A percentile compares a stretch with the other conserved stretches of the same genome.
These are phyloP conservation scores for Mycosphaerella sp. DNA, from an alignment of 2,329 filamentous ascomycete genomes.

Conservation along the genomic window DNA sequence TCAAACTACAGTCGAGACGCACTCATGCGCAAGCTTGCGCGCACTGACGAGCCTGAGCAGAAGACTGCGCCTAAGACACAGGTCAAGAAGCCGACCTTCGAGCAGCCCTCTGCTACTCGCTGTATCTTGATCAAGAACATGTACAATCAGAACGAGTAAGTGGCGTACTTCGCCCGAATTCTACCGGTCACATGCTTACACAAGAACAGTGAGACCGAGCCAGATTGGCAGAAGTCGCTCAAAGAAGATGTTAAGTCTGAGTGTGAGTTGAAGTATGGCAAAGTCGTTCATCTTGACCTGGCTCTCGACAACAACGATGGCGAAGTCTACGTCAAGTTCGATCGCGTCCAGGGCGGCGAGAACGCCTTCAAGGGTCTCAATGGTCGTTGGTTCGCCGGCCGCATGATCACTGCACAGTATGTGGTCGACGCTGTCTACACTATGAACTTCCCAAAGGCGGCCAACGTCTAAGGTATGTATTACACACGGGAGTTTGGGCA, in stretches of 20 bases:
- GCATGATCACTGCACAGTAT: constrained; percentile 87
- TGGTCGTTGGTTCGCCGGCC: constrained; percentile 88
- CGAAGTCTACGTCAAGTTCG: constrained; percentile 98
- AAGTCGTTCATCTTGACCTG: constrained; percentile 79
- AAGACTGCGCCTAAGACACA: constrained; percentile 50
- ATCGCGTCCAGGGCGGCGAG: constrained; percentile 87
- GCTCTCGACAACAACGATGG: constrained; percentile 89
- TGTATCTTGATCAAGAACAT: constrained; percentile 94
- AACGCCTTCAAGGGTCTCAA: constrained; percentile 98
- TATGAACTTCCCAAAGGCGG: constrained; percentile 35
- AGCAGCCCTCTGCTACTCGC: constrained; percentile 84
- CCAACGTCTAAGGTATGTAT: constrained; percentile 19
- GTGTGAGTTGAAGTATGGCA: constrained; percentile 92
- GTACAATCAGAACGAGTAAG: constrained; percentile 88
- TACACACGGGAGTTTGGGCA: neutral
- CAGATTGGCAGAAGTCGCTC: constrained; percentile 79
- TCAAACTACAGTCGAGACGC: constrained; percentile 98
- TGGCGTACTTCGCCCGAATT: constrained; percentile 26
- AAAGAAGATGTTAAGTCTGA: constrained; percentile 90
- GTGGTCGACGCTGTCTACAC: constrained; percentile 98
- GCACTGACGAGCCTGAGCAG: constrained; percentile 78
- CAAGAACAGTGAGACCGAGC: constrained; percentile 67
- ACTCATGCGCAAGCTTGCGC: constrained; percentile 96
- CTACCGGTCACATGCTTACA: constrained; percentile 11
- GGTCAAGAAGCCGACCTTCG: constrained; percentile 63